Percentiles rank a stretch among this genome's conserved stretches.
Conservation (phyloP, 345 rosid genomes). For the Pugionium dolabratum region DNA sequence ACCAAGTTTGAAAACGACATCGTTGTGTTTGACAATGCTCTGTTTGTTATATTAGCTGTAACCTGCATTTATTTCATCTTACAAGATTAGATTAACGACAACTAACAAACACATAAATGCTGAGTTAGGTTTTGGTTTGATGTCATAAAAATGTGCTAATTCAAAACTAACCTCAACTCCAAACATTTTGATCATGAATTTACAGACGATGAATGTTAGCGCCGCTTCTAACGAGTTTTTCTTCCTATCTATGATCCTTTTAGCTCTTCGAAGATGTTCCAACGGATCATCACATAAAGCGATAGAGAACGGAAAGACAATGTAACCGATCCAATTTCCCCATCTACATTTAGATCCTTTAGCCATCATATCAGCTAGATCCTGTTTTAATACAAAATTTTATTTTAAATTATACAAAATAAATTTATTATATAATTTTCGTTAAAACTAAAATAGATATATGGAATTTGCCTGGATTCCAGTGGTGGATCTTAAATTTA, state of each 20-base stretch:
- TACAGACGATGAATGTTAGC: slow-evolving; percentile 22
- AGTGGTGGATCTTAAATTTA: slow-evolving; percentile 56
- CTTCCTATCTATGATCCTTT: slow-evolving; percentile 50
- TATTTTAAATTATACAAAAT: not conserved
- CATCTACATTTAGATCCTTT: slow-evolving; percentile 47
- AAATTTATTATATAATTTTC: not conserved
- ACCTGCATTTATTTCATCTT: slow-evolving; percentile 36
- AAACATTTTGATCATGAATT: slow-evolving; percentile 35
- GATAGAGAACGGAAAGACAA: slow-evolving; percentile 54
- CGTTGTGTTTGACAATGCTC: slow-evolving; percentile 50
- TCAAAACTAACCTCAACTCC: slow-evolving; percentile 46
- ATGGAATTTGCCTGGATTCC: slow-evolving; percentile 54
- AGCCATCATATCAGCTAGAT: slow-evolving; percentile 56
- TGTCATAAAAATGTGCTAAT: not conserved
- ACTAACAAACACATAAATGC: not conserved
- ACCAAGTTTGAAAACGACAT: slow-evolving; percentile 60
- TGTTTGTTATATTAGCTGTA: slow-evolving; percentile 39
- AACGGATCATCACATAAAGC: slow-evolving; percentile 48
- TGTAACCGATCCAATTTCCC: slow-evolving; percentile 64
- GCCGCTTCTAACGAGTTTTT: slow-evolving; percentile 57
- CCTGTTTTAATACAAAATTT: slow-evolving; percentile 28
- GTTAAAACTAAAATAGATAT: not conserved
- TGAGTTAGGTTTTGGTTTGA: not conserved
- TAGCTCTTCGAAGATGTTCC: slow-evolving; percentile 52
- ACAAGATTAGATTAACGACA: not conserved